Base-by-base conservation (phyloP, 495 filamentous ascomycete species). In the Daldinia vernicosa region DNA sequence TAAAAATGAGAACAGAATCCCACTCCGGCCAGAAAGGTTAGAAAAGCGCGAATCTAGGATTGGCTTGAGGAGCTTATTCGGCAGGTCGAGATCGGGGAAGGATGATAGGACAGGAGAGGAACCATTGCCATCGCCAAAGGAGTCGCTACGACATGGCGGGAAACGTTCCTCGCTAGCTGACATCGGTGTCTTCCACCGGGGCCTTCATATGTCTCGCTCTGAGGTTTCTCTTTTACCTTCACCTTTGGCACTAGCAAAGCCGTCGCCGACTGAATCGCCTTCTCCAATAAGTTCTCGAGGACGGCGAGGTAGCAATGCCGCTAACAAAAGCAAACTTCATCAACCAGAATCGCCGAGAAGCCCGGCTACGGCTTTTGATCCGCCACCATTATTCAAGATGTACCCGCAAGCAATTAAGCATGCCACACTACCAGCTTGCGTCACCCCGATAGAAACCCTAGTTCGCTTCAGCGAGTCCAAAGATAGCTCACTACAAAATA, bases 351-450 rank as follows among this genome's bases (percentile, higher is more conserved):
- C 64, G 4, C 19, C 55, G 32, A 71, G 66, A 43, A 74, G 66
- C 15, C 64, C 80, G 15, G 62, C 81, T 8, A 74, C 78, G 15
- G 66, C 84, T 12, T 97, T 93, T 91, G 86, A 89, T 60, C 90
- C 92, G 3, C 93, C 94, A 7, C 92, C 94, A 3, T 83, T 98
- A 6, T 97, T 94, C 79, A 89, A 96, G 74, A 93, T 93, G n/a
- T 97, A 93, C 76, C 91, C 93, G 1, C 95, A 97, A 77, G 88
- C 94, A 8, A 87, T 88, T 59, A 85, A 86, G 71, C 81, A 84
- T 70, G 80, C 83, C 9, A 81, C 81, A 57, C 79, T 88, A 37
- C 83, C 84, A 40, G 84, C 84, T 61, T 85, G 81, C 37, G 84
- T 82, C 50, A 65, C 81, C 24, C 84, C 85, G 30, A 81, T 83